Evolutionary conservation across 345 rosid species (phyloP), one percentile per base, ranked within the genome.

Genomic region (Atalantia buxifolia): DNA sequence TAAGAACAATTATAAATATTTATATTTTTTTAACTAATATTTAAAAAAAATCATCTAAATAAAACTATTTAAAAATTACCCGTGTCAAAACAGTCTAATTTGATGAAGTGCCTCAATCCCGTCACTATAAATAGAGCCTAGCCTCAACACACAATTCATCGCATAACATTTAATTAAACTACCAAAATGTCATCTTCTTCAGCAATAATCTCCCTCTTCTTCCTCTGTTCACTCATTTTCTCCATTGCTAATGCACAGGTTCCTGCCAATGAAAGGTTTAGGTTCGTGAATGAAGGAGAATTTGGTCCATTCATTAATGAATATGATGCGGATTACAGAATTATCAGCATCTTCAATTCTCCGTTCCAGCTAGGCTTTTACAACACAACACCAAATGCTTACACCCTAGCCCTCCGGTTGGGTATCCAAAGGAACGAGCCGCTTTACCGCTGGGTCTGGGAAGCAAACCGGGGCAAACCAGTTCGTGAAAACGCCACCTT

Each of bases 401-500:
- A 72, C 85, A 91, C 92, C 10, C 75, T 91, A n/a, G 90, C 91
- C 16, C 72, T 90, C 0, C 83, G 93, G 8, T 88, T 84, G 79
- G 95, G 86, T 7, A 79, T 77, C 22, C 77, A 30, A 27, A 72
- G 81, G 21, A 85, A 89, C n/a, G 87, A 84, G 14, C 84, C 88
- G 0, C 48, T 83, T 6, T 76, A 81, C 31, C 72, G 93, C 13
- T 89, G 87, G 88, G 96, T 89, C 0, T 91, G 94, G 96, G 94
- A 91, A 78, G 98, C 94, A 16, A 91, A 90, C 77, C 65, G 92
- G 1, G 89, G 86, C 75, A 86, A 82, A 57, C 98, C 93, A 1
- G 94, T 92, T 33, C 33, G 81, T 21, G 93, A 91, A 81, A 91
- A 91, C 13, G 89, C 94, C 2, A 86, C 92, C 2, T 72, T 92